Base-by-base conservation (phyloP, 108 stramenopile genomes). In the Nitzschia inconspicua region DNA sequence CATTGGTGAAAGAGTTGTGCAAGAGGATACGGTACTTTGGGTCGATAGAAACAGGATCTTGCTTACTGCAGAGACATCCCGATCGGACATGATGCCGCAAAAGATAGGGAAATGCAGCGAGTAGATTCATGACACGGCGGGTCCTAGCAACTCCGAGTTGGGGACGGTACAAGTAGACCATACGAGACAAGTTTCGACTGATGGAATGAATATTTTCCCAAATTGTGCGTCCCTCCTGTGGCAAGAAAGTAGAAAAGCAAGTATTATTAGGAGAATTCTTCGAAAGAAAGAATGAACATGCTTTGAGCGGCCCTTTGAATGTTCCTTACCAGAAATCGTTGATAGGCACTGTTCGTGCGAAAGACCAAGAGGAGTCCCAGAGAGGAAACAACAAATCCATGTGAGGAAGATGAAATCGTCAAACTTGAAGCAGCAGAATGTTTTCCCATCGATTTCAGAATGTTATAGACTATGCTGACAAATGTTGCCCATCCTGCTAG, bases 221-320 rank as follows among this genome's bases (percentile, higher is more conserved):
- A 19, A 91, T 85, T 60, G 85, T 82, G 37, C 92, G 76, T 43
- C 95, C 95, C 60, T 95, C 95, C 74, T 75, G 46, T 57, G 28
- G n/a, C n/a, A n/a, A n/a, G n/a, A n/a, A n/a, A n/a, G n/a, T n/a
- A n/a, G n/a, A n/a, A n/a, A n/a, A n/a, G n/a, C n/a, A n/a, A n/a
- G n/a, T n/a, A n/a, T n/a, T n/a, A n/a, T n/a, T n/a, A n/a, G n/a
- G n/a, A n/a, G n/a, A n/a, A n/a, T n/a, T n/a, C n/a, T n/a, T n/a
- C n/a, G n/a, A n/a, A n/a, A n/a, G n/a, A n/a, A n/a, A 27, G 44
- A 13, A 44, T 39, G 37, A 39, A n/a, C n/a, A n/a, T n/a, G n/a
- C n/a, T n/a, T n/a, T n/a, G n/a, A n/a, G n/a, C n/a, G n/a, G n/a
- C n/a, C n/a, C n/a, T n/a, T n/a, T n/a, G n/a, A n/a, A n/a, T n/a